Base-by-base conservation (phyloP, 2,329 filamentous ascomycete species). In the Exophiala calicioides region DNA sequence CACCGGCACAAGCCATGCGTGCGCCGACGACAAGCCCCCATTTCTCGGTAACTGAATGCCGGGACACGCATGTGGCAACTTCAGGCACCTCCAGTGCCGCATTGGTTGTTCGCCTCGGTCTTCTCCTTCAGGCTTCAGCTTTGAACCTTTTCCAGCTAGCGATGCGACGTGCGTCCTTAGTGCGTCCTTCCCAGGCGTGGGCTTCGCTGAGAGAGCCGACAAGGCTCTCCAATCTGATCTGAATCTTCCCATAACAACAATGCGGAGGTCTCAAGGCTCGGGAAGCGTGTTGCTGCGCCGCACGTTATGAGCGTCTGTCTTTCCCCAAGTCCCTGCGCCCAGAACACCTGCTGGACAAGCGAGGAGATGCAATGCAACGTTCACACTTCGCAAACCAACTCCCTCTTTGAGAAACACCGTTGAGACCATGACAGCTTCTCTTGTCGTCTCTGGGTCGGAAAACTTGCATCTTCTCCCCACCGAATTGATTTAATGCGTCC, bases 161-260 rank as follows among this genome's bases (percentile, higher is more conserved):
- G 45, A 49, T 53, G 50, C 50, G 50, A 53, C 21, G 39, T 46
- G 50, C 45, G 21, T 34, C 18, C 31, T n/a, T 16, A 5, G 24
- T 10, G 18, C 33, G 31, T 26, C 27, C 35, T 42, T 32, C 31
- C 26, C 24, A 18, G n/a, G n/a, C 15, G 38, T n/a, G 12, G 19
- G 13, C 24, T 27, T 30, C n/a, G n/a, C n/a, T n/a, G n/a, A n/a
- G n/a, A n/a, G n/a, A n/a, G n/a, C 37, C 19, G 42, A 51, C 48
- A 31, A 47, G 43, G 41, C 48, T 51, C 36, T 43, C 33, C 43
- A 51, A 45, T 45, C 36, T 34, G 18, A 20, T 42, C 21, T 27
- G 26, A n/a, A 37, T 21, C 44, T 31, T 6, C 10, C 36, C 5
- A 3, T 27, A 16, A n/a, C n/a, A n/a, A n/a, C n/a, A n/a, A n/a